Evolutionary conservation across 352 stramenopile genomes (phyloP).

Genomic region (Globisporangium emineosum): DNA sequence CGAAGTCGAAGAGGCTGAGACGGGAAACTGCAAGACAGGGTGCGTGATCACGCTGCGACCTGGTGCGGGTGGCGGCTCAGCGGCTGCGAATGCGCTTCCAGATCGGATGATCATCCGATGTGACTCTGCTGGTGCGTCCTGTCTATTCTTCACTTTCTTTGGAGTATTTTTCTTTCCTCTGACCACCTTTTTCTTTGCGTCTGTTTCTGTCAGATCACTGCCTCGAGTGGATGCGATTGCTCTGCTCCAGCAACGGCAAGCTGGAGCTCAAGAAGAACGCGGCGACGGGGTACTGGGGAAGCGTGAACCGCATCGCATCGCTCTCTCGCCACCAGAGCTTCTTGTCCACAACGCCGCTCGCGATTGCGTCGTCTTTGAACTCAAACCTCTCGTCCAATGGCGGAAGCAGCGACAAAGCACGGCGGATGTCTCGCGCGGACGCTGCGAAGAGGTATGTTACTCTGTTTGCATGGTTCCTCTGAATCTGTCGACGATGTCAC

Average conservation of each 20-base stretch:
- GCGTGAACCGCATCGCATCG: slow-evolving; percentile 82
- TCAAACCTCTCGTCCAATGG: slow-evolving; percentile 14
- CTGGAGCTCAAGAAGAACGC: slow-evolving; percentile 88
- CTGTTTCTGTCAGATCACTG: slow-evolving; percentile 57
- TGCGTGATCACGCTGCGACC: slow-evolving; percentile 57
- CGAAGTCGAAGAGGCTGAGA: slow-evolving; percentile 67
- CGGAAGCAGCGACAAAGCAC: slow-evolving; percentile 34
- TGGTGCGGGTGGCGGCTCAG: slow-evolving; percentile 14
- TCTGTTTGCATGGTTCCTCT: background rate
- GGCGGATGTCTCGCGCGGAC: slow-evolving; percentile 70
- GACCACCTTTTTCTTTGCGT: background rate
- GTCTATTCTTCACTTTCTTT: background rate
- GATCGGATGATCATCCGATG: slow-evolving; percentile 75
- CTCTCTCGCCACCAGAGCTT: slow-evolving; percentile 85
- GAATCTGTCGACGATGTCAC: too few species aligned
- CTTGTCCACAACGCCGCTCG: slow-evolving; percentile 53
- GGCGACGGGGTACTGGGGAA: slow-evolving; percentile 79
- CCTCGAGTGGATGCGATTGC: slow-evolving; percentile 84
- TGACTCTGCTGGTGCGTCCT: slow-evolving; percentile 65
- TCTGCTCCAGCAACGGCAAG: slow-evolving; percentile 84
- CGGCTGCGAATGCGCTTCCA: slow-evolving; percentile 20
- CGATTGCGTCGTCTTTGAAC: slow-evolving; percentile 30
- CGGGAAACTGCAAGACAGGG: slow-evolving; percentile 43
- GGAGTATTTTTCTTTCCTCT: background rate
- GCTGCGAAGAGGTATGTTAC: slow-evolving; percentile 68